phyloP scores from a whole-genome alignment of 805 yeast species.

The Wickerhamiella brachini region DNA sequence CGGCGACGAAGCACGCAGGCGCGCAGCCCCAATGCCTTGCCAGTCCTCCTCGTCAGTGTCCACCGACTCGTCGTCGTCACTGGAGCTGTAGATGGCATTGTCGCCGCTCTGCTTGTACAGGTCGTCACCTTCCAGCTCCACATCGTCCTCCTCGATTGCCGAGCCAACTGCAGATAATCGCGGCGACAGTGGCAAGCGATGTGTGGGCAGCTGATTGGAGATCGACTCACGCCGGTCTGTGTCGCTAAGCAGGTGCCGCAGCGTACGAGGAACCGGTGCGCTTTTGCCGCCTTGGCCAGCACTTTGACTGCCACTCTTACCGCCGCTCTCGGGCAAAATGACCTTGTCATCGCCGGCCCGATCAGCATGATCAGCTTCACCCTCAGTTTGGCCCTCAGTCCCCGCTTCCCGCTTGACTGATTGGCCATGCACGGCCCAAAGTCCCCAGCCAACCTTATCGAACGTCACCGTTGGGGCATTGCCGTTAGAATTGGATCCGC shows the following conservation, averaged over 20 bases:
- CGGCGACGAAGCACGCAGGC: conserved; percentile 31
- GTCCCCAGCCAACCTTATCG: conserved; percentile 97
- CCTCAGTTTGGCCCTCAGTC: too few species aligned
- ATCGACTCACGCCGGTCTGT: conserved; percentile 16
- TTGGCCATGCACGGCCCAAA: conserved; percentile 67
- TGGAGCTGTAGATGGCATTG: conserved; percentile 7
- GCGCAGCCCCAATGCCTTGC: conserved; percentile 76
- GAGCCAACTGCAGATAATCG: conserved; percentile 21
- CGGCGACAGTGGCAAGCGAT: conserved; percentile 25
- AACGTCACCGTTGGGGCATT: conserved; percentile 38
- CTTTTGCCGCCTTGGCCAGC: too few species aligned
- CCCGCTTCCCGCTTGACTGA: conserved; percentile 29
- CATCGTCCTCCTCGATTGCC: conserved; percentile 22
- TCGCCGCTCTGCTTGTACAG: conserved; percentile 9
- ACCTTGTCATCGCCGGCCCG: background rate
- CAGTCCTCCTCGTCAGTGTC: conserved; percentile 98
- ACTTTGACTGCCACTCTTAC: too few species aligned
- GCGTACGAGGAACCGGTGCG: background rate
- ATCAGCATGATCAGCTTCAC: conserved; percentile 38
- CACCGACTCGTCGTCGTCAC: conserved; percentile 19
- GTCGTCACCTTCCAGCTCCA: conserved; percentile 22
- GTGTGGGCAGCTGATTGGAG: conserved; percentile 15
- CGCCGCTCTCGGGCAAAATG: too few species aligned
- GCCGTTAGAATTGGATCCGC: conserved; percentile 23
- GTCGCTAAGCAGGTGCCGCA: conserved; percentile 1